Evolutionary conservation across 1,284 basidiomycete genomes (phyloP).

Genomic region (Singerocomus inundabilis): DNA sequence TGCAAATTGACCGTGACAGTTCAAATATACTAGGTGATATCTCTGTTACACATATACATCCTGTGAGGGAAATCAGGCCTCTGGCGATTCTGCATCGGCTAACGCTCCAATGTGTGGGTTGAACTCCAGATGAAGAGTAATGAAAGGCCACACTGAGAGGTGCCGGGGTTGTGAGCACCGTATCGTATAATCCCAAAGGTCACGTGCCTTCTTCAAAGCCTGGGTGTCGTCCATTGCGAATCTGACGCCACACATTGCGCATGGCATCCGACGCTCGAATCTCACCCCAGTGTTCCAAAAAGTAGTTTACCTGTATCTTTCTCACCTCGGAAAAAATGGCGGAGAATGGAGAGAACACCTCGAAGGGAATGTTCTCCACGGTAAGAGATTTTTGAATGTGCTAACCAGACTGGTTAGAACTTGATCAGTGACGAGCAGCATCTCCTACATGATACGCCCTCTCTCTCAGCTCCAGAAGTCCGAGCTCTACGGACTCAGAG

Average conservation of each 20-base stretch:
- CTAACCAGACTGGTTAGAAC: constrained; percentile 32
- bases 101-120: constrained; percentile 36
- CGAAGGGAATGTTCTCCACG: constrained; percentile 79
- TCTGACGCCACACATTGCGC: constrained; percentile 82
- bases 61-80: constrained; percentile 11
- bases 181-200: neutral
- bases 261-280: constrained; percentile 79
- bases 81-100: constrained; percentile 22
- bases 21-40: constrained; percentile 8
- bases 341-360: constrained; percentile 84
- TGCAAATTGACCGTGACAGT: constrained; percentile 8
- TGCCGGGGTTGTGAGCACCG: neutral
- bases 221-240: constrained; percentile 74
- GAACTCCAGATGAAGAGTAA: constrained; percentile 64
- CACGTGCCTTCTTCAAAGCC: constrained; percentile 75
- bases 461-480: constrained; percentile 64
- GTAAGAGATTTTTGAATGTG: constrained; percentile 77
- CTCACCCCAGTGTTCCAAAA: constrained; percentile 78
- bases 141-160: constrained; percentile 63
- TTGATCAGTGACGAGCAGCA: neutral
- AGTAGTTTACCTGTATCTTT: constrained; percentile 78
- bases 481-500: constrained; percentile 50
- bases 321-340: constrained; percentile 81
- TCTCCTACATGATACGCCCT: constrained; percentile 59
- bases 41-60: constrained; percentile 3